A percentile compares a stretch with the other conserved stretches of the same genome.
Conservation (phyloP, 495 filamentous ascomycete species). For the Penicillium robsamsonii region DNA sequence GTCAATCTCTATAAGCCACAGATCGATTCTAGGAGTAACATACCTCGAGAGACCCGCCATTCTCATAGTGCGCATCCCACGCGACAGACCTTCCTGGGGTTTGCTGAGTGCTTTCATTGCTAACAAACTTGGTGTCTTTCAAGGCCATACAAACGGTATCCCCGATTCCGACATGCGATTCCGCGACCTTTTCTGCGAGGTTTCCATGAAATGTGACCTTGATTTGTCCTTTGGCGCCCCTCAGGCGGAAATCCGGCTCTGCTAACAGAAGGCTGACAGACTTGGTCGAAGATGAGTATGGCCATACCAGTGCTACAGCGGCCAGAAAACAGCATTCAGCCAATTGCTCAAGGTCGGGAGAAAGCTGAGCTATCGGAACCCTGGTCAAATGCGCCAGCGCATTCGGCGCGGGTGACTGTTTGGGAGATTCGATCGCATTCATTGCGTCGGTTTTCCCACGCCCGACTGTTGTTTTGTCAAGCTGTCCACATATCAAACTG, state of each 20-base stretch:
- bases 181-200: conserved; percentile 66
- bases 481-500: background rate
- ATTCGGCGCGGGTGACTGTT: conserved; percentile 23
- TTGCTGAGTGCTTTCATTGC: conserved; percentile 42
- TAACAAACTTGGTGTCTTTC: conserved; percentile 59
- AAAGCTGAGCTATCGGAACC: conserved; percentile 67
- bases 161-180: conserved; percentile 65
- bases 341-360: conserved; percentile 46
- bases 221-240: conserved; percentile 76
- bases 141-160: conserved; percentile 71
- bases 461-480: conserved; percentile 13
- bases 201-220: conserved; percentile 72
- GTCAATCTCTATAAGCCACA: conserved; percentile 1
- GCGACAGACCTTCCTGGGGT: conserved; percentile 68
- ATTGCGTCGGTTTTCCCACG: conserved; percentile 28
- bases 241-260: conserved; percentile 84
- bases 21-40: background rate
- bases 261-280: conserved; percentile 74
- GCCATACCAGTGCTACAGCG: conserved; percentile 84
- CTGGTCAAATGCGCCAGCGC: conserved; percentile 28
- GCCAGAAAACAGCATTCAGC: conserved; percentile 52
- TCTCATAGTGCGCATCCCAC: conserved; percentile 68
- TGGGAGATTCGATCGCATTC: conserved; percentile 26
- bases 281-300: conserved; percentile 73
- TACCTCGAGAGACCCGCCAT: conserved; percentile 62